A percentile compares a stretch with the other conserved stretches of the same genome.
Evolutionary conservation across 129 eudicot species (phyloP).

Genomic region (Kitagawia praeruptora): DNA sequence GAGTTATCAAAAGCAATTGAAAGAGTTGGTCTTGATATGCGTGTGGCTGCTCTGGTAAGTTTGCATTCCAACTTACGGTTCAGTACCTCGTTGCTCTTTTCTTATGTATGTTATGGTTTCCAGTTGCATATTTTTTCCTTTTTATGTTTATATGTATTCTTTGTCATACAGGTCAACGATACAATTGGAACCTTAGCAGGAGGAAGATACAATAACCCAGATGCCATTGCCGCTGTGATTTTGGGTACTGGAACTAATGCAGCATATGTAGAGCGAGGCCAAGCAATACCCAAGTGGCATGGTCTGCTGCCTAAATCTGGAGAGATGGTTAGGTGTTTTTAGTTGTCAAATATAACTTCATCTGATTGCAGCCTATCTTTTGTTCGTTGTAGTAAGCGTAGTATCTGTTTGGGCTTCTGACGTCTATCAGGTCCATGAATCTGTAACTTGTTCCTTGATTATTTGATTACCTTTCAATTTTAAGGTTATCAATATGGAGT

Average conservation of each 20-base stretch:
- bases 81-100: neutral
- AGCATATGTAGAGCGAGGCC: slow-evolving; percentile 74
- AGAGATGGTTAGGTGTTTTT: slow-evolving; percentile 54
- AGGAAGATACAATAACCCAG: slow-evolving; percentile 46
- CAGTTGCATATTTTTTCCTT: neutral
- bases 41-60: slow-evolving; percentile 67
- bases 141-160: neutral
- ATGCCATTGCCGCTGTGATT: slow-evolving; percentile 81
- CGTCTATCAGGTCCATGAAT: neutral
- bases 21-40: slow-evolving; percentile 58
- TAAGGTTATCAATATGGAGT: slow-evolving; percentile 89
- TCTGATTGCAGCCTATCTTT: neutral
- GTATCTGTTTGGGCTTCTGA: neutral
- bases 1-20: slow-evolving; percentile 67
- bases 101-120: neutral
- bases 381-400: slow-evolving; percentile 2
- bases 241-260: slow-evolving; percentile 96
- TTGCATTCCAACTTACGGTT: neutral
- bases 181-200: slow-evolving; percentile 85
- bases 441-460: neutral
- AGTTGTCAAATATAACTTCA: neutral
- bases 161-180: slow-evolving; percentile 63
- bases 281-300: slow-evolving; percentile 80
- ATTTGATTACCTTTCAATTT: slow-evolving; percentile 11
- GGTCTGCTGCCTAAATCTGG: slow-evolving; percentile 68